Evolutionary conservation across 176 grass and related monocot species (phyloP).

Genomic region (Areca catechu): DNA sequence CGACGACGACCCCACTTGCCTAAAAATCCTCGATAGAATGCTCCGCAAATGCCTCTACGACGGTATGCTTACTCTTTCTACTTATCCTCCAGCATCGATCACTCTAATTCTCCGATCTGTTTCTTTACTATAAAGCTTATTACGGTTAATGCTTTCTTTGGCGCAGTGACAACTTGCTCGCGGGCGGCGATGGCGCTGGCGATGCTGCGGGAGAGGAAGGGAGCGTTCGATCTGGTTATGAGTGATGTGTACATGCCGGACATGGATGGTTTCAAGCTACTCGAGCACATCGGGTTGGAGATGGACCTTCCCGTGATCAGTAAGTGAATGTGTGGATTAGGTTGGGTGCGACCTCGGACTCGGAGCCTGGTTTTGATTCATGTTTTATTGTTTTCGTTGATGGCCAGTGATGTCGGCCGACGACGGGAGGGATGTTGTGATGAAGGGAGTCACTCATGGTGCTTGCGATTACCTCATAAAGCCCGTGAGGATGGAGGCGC

Average conservation of each 20-base stretch:
- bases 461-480: conserved; percentile 13
- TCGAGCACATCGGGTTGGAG: conserved; percentile 16
- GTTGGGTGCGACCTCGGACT: too few relatives aligned
- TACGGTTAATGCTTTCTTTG: not conserved
- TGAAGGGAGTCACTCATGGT: conserved; percentile 8
- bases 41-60: conserved; percentile 14
- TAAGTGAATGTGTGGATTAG: not conserved
- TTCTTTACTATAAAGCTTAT: not conserved
- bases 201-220: conserved; percentile 3
- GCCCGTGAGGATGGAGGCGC: conserved; percentile 1
- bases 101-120: not conserved
- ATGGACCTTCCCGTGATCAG: conserved; percentile 21
- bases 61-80: not conserved
- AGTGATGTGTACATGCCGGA: conserved; percentile 18
- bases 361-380: not conserved
- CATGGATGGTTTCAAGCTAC: conserved; percentile 20
- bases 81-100: not conserved
- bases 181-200: not conserved
- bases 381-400: not conserved
- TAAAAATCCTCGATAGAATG: conserved; percentile 2
- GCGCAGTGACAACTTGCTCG: conserved; percentile 16
- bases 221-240: conserved; percentile 7
- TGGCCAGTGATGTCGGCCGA: conserved; percentile 15
- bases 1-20: conserved; percentile 12
- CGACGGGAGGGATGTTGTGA: not conserved